Conservation (phyloP, 441 rosid species). For the Manihot esculenta region DNA sequence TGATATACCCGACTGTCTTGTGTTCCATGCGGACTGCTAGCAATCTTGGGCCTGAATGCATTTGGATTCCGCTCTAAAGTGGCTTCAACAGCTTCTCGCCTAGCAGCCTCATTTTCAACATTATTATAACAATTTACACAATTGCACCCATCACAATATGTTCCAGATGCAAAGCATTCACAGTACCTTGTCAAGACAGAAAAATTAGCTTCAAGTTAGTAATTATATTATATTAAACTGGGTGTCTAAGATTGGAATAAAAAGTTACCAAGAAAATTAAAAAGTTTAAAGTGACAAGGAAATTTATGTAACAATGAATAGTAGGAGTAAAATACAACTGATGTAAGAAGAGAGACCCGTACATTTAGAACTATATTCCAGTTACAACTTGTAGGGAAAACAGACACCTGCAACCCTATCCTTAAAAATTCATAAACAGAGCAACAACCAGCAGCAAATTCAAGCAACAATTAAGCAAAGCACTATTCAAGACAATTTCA, state of each 20-base stretch:
- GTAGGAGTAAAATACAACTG: background rate
- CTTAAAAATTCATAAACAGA: background rate
- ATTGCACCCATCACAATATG: slow-evolving; percentile 92
- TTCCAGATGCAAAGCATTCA: slow-evolving; percentile 94
- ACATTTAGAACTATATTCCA: slow-evolving; percentile 1
- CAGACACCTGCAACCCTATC: background rate
- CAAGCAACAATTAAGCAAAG: slow-evolving; percentile 3
- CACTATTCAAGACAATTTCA: background rate
- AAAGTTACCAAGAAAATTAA: slow-evolving; percentile 1
- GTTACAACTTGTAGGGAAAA: background rate
- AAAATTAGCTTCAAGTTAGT: slow-evolving; percentile 15
- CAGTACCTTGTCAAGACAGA: slow-evolving; percentile 64
- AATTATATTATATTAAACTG: slow-evolving; percentile 1
- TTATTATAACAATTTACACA: slow-evolving; percentile 89
- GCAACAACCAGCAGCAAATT: slow-evolving; percentile 8
- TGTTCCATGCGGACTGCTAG: slow-evolving; percentile 72
- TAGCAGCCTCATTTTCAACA: slow-evolving; percentile 70
- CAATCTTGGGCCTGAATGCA: slow-evolving; percentile 96
- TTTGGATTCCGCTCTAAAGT: slow-evolving; percentile 89
- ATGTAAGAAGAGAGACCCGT: background rate
- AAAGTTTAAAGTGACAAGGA: slow-evolving; percentile 2
- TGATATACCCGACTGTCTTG: slow-evolving; percentile 53
- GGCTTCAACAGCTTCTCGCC: slow-evolving; percentile 71
- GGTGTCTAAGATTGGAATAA: background rate
- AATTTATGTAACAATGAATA: background rate